Conservation (phyloP, 2,329 filamentous ascomycete species). For the Cercospora janseana region DNA sequence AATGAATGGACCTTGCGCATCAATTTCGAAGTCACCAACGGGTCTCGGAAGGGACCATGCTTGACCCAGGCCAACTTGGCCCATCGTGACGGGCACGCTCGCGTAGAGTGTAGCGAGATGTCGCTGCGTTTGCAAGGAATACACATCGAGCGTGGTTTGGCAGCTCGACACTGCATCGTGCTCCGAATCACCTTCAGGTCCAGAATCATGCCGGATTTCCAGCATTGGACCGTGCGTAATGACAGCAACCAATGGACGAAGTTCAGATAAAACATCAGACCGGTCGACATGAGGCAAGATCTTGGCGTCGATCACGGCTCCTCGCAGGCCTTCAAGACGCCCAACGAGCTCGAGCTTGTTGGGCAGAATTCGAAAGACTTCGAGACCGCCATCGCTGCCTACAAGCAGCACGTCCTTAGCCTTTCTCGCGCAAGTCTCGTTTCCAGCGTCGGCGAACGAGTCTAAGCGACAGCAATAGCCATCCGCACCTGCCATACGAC, state of each 20-base stretch:
- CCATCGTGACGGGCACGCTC: constrained; percentile 58
- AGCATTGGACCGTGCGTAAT: constrained; percentile 74
- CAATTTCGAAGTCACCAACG: constrained; percentile 69
- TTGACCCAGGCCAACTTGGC: constrained; percentile 28
- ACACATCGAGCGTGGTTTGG: constrained; percentile 85
- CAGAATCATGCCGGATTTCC: constrained; percentile 41
- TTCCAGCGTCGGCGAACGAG: constrained; percentile 54
- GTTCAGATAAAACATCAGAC: constrained; percentile 50
- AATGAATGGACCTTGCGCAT: constrained; percentile 69
- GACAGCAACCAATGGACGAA: constrained; percentile 73
- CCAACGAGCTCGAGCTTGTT: constrained; percentile 68
- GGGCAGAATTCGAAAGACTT: constrained; percentile 71
- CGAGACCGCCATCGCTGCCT: constrained; percentile 76
- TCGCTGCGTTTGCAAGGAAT: constrained; percentile 74
- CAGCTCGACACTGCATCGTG: constrained; percentile 56
- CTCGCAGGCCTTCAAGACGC: constrained; percentile 72
- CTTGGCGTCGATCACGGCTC: constrained; percentile 78
- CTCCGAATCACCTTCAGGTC: constrained; percentile 38
- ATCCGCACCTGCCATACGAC: constrained; percentile 41
- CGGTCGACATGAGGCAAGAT: constrained; percentile 68
- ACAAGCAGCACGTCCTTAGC: constrained; percentile 68
- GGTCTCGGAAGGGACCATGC: constrained; percentile 55
- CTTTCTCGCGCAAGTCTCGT: constrained; percentile 44
- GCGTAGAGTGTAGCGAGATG: constrained; percentile 71
- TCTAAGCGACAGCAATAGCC: constrained; percentile 84